Conservation (phyloP, 257 asterid genomes). For the Hygrophila difformis region DNA sequence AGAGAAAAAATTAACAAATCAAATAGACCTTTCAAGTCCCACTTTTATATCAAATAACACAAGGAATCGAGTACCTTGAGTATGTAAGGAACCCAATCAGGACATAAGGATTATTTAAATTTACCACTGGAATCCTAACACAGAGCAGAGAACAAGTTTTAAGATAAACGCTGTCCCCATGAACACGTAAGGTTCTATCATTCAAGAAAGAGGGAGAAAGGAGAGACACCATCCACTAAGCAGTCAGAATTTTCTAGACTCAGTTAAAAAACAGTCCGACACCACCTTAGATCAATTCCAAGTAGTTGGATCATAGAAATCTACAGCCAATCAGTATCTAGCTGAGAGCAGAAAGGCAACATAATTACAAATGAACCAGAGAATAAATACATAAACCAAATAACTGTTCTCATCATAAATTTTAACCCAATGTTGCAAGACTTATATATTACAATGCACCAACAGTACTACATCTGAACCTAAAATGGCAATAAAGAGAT, state of each 20-base stretch:
- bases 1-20: neutral
- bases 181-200: neutral
- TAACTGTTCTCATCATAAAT: too few relatives aligned
- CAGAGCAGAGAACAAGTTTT: neutral
- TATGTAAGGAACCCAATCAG: too few relatives aligned
- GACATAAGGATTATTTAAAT: too few relatives aligned
- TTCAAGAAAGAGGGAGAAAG: too few relatives aligned
- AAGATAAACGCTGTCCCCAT: neutral
- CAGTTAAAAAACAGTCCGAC: neutral
- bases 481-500: constrained; percentile 4
- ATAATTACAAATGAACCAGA: neutral
- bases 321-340: neutral
- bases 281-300: too few relatives aligned
- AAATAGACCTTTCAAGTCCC: neutral
- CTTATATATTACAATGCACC: neutral
- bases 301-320: too few relatives aligned
- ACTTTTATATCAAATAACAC: neutral
- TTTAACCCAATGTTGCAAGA: too few relatives aligned
- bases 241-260: neutral
- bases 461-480: neutral
- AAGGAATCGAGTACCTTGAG: too few relatives aligned
- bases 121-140: neutral
- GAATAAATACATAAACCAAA: too few relatives aligned
- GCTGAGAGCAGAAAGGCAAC: neutral
- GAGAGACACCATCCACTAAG: neutral